Base-by-base conservation (phyloP, 192 early-diverging fungal genomes). In the Cladochytrium replicatum region DNA sequence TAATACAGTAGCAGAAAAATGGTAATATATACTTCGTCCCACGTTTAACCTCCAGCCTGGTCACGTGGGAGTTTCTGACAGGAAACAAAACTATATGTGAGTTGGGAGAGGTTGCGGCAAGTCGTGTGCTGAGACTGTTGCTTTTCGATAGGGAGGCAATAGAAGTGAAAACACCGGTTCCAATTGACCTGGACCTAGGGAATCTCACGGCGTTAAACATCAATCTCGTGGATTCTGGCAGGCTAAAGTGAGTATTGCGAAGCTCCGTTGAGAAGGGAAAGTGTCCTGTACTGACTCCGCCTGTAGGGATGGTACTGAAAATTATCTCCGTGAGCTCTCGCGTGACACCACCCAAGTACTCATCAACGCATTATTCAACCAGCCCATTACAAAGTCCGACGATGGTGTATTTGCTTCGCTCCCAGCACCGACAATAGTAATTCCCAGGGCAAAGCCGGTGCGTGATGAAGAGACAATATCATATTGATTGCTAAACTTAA, bases 391-490 rank as follows among this genome's bases (percentile, higher is more conserved):
- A 19, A 58, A 75, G 37, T 75, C 68, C 19, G 81, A 83, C 37
- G 72, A 80, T 57, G 82, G 89, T 50, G 72, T 87, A 28, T 78
- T 89, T 53, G 94, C 86, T 1, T 52, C 68, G 32, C 81, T 97
- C 8, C 92, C 92, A 11, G 66, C 60, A 4, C 70, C 74, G 3
- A 72, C 58, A 17, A 80, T 80, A 0, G 54, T 66, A 8, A 50
- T 95, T 19, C 92, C 94, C 11, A 81, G 94, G 53, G 92, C 93
- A 43, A 93, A 96, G 64, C 87, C 88, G 8, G 68, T 78, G 61
- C 42, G 55, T 32, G 17, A 29, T 43, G 9, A 43, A 9, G 47
- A n/a, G 51, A 13, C 48, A 7, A 46, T 48, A 2, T 15, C 25
- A n/a, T n/a, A 3, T 26, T 4, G 2, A 8, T 4, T 52, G 13